Evolutionary conservation across 2,329 filamentous ascomycete species (phyloP).

Genomic region (Colletotrichum liriopes): DNA sequence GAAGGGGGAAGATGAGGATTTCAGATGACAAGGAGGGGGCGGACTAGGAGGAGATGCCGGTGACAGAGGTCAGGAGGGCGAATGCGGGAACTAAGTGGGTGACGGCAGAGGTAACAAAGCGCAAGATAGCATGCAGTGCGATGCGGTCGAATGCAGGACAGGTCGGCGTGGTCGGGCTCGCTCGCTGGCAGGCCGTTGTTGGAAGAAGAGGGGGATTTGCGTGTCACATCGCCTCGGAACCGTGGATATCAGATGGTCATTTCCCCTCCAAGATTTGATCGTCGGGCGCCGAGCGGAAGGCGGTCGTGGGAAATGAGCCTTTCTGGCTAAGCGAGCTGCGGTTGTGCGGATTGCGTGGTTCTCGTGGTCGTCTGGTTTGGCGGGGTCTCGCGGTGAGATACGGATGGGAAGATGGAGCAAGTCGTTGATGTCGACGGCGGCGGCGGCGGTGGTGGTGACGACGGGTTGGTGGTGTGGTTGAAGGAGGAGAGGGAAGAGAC

Average conservation of each 20-base stretch:
- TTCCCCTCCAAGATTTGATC: constrained; percentile 47
- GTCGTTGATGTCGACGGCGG: constrained; percentile 2
- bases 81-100: constrained; percentile 19
- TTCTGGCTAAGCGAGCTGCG: not conserved
- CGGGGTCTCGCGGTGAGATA: not conserved
- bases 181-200: constrained; percentile 24
- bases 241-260: constrained; percentile 46
- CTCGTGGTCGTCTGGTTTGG: not conserved
- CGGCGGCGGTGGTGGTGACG: constrained; percentile 5
- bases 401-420: constrained; percentile 7
- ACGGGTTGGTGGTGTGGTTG: constrained; percentile 22
- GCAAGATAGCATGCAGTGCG: constrained; percentile 28
- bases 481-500: constrained; percentile 28
- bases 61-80: constrained; percentile 4
- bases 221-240: constrained; percentile 49
- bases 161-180: constrained; percentile 23
- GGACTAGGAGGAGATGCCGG: not conserved
- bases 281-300: constrained; percentile 14
- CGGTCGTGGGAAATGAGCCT: constrained; percentile 16
- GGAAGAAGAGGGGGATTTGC: constrained; percentile 43
- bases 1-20: constrained; percentile 20
- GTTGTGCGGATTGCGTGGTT: not conserved
- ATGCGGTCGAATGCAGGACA: constrained; percentile 19
- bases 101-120: constrained; percentile 13
- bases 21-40: constrained; percentile 13